Evolutionary conservation across 1,284 basidiomycete species (phyloP).

Genomic region (Cryptococcus sp.): DNA sequence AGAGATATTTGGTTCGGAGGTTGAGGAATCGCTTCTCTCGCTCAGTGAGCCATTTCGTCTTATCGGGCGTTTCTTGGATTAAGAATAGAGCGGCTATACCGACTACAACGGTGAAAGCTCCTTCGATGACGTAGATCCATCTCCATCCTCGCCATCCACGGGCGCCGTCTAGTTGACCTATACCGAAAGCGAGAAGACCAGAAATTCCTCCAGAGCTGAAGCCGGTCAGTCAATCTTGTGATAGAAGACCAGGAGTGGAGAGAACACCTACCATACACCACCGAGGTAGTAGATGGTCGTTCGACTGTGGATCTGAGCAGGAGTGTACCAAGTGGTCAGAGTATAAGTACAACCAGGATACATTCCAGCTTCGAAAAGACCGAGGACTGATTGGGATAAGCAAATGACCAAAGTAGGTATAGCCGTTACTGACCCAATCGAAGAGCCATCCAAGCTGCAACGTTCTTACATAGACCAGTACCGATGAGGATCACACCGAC

Average conservation of each 20-base stretch:
- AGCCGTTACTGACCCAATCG: not conserved
- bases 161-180: constrained; percentile 25
- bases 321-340: constrained; percentile 1
- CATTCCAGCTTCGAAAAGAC: not conserved
- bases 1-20: constrained; percentile 9
- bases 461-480: not conserved
- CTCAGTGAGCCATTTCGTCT: constrained; percentile 6
- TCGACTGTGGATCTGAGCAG: not conserved
- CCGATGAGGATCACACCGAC: constrained; percentile 3
- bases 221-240: no score
- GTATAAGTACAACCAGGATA: not conserved
- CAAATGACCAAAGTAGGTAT: not conserved
- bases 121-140: constrained; percentile 15
- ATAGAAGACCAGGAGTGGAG: no score
- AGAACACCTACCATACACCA: not conserved
- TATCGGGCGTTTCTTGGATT: constrained; percentile 4
- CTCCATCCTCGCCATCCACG: constrained; percentile 28
- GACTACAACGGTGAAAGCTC: constrained; percentile 4
- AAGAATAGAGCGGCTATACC: constrained; percentile 1
- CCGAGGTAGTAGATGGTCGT: not conserved
- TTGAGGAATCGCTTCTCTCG: constrained; percentile 10
- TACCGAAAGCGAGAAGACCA: constrained; percentile 14
- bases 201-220: not conserved
- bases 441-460: not conserved
- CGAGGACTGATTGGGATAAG: not conserved